phyloP scores from a whole-genome alignment of 768 basidiomycete genomes.

The Aureoboletus auriporus region DNA sequence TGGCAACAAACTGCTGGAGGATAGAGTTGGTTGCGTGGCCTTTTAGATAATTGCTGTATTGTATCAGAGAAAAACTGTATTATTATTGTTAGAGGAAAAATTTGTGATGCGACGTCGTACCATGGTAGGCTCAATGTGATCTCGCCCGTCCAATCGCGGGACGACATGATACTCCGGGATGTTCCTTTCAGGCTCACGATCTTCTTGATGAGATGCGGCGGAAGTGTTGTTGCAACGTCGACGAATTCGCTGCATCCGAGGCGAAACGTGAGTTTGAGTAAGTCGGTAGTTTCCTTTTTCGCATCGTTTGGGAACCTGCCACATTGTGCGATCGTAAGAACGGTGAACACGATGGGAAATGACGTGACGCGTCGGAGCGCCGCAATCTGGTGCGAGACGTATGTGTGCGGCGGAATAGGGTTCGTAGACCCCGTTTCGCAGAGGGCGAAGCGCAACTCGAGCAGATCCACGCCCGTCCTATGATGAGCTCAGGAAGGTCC shows the following conservation, averaged over 20 bases:
- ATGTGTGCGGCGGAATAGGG: conserved; percentile 60
- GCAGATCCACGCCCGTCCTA: conserved; percentile 77
- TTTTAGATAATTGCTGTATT: conserved; percentile 87
- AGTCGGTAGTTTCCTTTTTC: conserved; percentile 64
- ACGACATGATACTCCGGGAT: conserved; percentile 85
- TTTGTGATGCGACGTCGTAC: conserved; percentile 53
- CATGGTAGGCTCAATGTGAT: conserved; percentile 63
- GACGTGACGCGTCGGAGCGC: conserved; percentile 72
- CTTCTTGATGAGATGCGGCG: conserved; percentile 55
- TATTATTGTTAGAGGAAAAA: no score
- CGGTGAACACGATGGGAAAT: conserved; percentile 90
- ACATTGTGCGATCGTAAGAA: conserved; percentile 84
- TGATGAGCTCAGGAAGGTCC: conserved; percentile 61
- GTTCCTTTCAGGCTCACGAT: conserved; percentile 60
- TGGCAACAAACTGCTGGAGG: conserved; percentile 66
- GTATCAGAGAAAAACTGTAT: no score
- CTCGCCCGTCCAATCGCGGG: conserved; percentile 89
- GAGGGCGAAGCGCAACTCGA: conserved; percentile 91
- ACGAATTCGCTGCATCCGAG: conserved; percentile 82
- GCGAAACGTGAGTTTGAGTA: conserved; percentile 75
- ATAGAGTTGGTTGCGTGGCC: conserved; percentile 81
- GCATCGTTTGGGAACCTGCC: conserved; percentile 85
- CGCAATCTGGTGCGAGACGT: conserved; percentile 79
- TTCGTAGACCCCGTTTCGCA: conserved; percentile 46
- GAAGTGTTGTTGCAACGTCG: conserved; percentile 83